Percentiles rank a stretch among this genome's conserved stretches.
Evolutionary conservation across 164 flowering plant species (phyloP).

Genomic region (Sextonia rubra): DNA sequence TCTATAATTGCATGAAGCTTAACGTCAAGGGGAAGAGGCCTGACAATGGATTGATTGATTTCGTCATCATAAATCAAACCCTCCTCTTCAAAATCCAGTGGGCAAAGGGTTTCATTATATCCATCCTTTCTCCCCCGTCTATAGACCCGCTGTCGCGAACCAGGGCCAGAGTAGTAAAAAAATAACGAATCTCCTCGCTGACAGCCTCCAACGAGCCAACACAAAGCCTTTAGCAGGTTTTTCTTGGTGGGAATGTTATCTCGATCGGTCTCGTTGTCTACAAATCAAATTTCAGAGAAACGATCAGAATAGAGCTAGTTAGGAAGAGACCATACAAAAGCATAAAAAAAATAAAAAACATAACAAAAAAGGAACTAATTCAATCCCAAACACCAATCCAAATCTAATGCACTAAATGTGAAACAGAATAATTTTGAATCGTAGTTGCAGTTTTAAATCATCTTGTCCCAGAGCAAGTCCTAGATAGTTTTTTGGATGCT

Average conservation of each 20-base stretch:
- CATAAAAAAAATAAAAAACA: too few relatives aligned
- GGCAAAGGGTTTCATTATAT: slow-evolving; percentile 85
- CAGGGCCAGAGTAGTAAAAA: slow-evolving; percentile 89
- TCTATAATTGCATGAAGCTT: slow-evolving; percentile 87
- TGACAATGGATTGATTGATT: slow-evolving; percentile 66
- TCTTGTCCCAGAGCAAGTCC: too few relatives aligned
- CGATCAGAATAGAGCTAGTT: not conserved
- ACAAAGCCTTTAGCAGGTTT: slow-evolving; percentile 70
- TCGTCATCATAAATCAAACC: slow-evolving; percentile 95
- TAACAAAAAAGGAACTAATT: too few relatives aligned
- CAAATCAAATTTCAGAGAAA: slow-evolving; percentile 15
- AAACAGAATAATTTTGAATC: too few relatives aligned
- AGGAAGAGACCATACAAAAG: too few relatives aligned
- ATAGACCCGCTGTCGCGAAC: slow-evolving; percentile 69
- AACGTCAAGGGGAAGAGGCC: slow-evolving; percentile 67
- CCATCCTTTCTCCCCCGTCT: slow-evolving; percentile 87
- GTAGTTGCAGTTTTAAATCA: too few relatives aligned
- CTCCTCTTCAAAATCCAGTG: slow-evolving; percentile 79
- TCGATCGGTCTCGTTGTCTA: slow-evolving; percentile 85
- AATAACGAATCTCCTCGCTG: slow-evolving; percentile 80
- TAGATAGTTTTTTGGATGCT: too few relatives aligned
- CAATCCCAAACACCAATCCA: too few relatives aligned
- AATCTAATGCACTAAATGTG: too few relatives aligned
- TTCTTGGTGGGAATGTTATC: slow-evolving; percentile 59
- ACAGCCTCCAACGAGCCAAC: slow-evolving; percentile 80